A percentile compares a stretch with the other conserved stretches of the same genome.
Conservation (phyloP, 768 basidiomycete genomes). For the Lanmaoa pseudosensibilis region DNA sequence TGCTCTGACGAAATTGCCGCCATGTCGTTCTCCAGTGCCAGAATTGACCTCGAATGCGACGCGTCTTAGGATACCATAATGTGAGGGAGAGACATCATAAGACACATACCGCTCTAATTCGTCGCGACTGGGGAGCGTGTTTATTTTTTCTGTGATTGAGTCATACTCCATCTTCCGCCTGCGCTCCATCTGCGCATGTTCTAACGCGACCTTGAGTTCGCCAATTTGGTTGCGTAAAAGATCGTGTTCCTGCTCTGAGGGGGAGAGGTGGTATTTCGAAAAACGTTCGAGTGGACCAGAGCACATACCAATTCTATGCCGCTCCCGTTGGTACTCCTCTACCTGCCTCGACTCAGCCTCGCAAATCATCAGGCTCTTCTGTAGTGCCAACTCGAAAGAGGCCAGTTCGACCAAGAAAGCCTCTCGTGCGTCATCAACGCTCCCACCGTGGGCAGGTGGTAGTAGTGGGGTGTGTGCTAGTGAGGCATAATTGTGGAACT, state of each 20-base stretch:
- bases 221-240: constrained; percentile 68
- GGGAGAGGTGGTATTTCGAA: not conserved
- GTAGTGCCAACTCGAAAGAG: constrained; percentile 70
- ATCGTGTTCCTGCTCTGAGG: constrained; percentile 70
- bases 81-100: not conserved
- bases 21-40: constrained; percentile 75
- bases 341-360: constrained; percentile 86
- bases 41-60: constrained; percentile 54
- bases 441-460: constrained; percentile 27
- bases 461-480: constrained; percentile 51
- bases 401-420: constrained; percentile 77
- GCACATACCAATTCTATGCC: constrained; percentile 67
- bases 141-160: constrained; percentile 78
- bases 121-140: constrained; percentile 70
- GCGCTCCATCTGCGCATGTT: constrained; percentile 76
- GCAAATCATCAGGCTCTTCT: constrained; percentile 81
- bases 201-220: constrained; percentile 71
- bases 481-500: constrained; percentile 72
- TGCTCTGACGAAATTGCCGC: constrained; percentile 71
- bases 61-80: not conserved
- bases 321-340: constrained; percentile 76
- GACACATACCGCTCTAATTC: constrained; percentile 74
- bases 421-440: constrained; percentile 71
- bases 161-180: constrained; percentile 86
- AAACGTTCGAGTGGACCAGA: not conserved